Evolutionary conservation across 2,329 filamentous ascomycete species (phyloP).

Genomic region (Tricladium varicosporioides): DNA sequence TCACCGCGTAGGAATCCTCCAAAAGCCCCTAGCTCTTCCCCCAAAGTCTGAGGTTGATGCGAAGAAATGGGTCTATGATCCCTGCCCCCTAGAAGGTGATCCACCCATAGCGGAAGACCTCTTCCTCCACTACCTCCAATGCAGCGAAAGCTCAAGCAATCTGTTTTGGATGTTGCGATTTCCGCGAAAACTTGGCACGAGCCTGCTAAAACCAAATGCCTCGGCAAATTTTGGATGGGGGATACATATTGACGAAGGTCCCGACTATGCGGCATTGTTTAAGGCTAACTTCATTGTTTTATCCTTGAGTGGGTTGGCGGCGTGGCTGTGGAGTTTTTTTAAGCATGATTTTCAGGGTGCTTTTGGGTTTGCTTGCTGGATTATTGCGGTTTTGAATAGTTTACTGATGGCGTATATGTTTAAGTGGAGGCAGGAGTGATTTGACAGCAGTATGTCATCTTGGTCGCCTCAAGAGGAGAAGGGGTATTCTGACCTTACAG

Average conservation of each 20-base stretch:
- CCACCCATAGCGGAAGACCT: constrained; percentile 12
- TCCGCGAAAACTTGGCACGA: not conserved
- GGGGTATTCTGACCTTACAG: no score
- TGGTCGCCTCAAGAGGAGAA: no score
- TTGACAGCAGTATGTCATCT: no score
- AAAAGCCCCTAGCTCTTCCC: constrained; percentile 12
- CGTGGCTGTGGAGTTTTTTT: not conserved
- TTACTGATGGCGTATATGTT: no score
- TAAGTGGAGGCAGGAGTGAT: no score
- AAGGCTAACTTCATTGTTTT: not conserved
- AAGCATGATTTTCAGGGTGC: not conserved
- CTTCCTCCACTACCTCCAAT: constrained; percentile 11
- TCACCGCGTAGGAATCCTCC: constrained; percentile 14
- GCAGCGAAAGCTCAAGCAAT: not conserved
- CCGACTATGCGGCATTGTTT: constrained; percentile 4
- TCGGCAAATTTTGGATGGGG: constrained; percentile 10
- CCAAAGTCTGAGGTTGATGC: constrained; percentile 10
- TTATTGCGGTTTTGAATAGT: no score
- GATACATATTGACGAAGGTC: constrained; percentile 13
- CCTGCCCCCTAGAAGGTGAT: constrained; percentile 11
- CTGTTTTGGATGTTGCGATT: constrained; percentile 9
- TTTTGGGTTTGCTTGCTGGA: no score
- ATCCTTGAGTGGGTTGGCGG: not conserved
- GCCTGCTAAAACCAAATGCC: not conserved
- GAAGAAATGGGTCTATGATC: constrained; percentile 8